Base-by-base conservation (phyloP, 2,329 filamentous ascomycete species). In the Cordyceps militaris region DNA sequence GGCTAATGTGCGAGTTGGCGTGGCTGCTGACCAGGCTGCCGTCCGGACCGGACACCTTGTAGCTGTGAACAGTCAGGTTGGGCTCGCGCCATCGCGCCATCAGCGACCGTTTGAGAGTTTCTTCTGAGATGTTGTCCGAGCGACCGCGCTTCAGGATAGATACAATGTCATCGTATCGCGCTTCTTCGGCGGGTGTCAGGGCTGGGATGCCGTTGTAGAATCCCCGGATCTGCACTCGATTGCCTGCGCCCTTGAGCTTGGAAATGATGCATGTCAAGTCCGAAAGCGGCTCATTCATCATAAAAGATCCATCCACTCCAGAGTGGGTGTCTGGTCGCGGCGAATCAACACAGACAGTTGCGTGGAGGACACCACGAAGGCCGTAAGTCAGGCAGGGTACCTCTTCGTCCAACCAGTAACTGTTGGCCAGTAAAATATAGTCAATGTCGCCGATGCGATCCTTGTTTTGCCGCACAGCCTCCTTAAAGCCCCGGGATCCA, bases 381-480 rank as follows among this genome's bases (percentile, higher is more conserved):
- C 94, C 94, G 61, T 99, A 99, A 0, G 94, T 99, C 58, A 99
- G 75, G 69, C 94, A 99, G 0, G 94, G 94, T 2, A 95, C 91
- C 63, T 95, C 88, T 67, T 99, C 93, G 67, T 97, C 91, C 1
- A 99, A 80, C 94, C 94, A 99, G 76, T 99, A 99, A 72, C 92
- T 97, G 76, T 99, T 99, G 23, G 94, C 93, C 38, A 99, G 77
- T 32, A 99, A 76, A 57, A 99, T 94, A 78, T 94, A 97, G 72
- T 99, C 93, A 2, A 99, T 85, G 10, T 89, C 79, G 1, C 94
- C 94, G 64, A 99, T 96, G 24, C 90, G 79, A 14, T 86, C 79
- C 70, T 96, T 96, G 72, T 94, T 85, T 61, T 84, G 81, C 63
- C 81, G 83, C 16, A 99, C 86, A 0, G 90, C 89, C 64, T 93